Evolutionary conservation across 257 asterid genomes (phyloP), one percentile per base, ranked within the genome.

Genomic region (Penstemon barbatus): DNA sequence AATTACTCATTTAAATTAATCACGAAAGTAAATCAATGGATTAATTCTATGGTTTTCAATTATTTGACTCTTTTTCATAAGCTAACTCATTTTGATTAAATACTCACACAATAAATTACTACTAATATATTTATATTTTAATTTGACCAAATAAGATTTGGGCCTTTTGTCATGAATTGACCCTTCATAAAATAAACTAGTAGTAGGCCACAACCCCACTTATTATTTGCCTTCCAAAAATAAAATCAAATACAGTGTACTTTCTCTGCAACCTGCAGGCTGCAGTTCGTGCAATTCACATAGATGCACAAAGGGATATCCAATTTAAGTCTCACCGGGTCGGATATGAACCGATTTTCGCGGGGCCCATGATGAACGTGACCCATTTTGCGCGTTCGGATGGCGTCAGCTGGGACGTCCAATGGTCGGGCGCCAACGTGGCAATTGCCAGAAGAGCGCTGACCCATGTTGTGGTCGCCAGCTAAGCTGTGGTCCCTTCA

Each of bases 381-480:
- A 78, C 67, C 77, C 75, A 42, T 71, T 78, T 66, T 69, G 70
- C 77, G 72, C 71, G 76, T 74, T 75, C 53, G 58, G 52, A 44
- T 73, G 68, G 63, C 73, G 71, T 72, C 72, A 75, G 36, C 38
- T 25, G 15, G 1, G 9, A 9, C 45, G 39, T 40, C 75, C 76
- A 43, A 56, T 76, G 42, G 58, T 0, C 0, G 38, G 12, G 49
- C 63, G 75, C 72, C 87, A 76, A 74, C 77, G 52, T 0, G 55
- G 80, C 18, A 12, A 6, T 38, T 70, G 74, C 70, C 78, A 75
- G 80, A 56, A 19, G 65, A 56, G 70, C 72, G 79, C 79, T 77
- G 87, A 77, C 85, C 79, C 79, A 79, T 82, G 83, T 74, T 71
- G 77, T 74, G 74, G 66, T 74, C 79, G 66, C 82, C 68, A 65